Percentiles rank a stretch among this genome's conserved stretches.
phyloP scores from a whole-genome alignment of 73 alveolate species.

The Tetrahymena thermophila region DNA sequence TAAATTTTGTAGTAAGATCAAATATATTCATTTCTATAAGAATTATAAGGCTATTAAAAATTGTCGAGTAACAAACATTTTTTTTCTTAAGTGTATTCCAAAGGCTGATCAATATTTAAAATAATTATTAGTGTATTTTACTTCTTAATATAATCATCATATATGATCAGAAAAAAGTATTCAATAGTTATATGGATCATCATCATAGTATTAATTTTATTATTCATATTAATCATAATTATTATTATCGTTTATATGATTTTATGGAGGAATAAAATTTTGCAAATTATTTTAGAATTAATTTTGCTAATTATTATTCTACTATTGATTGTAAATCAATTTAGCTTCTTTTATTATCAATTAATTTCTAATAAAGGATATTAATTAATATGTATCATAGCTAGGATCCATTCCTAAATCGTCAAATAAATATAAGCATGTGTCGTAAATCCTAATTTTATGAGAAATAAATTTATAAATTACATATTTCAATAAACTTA shows the following conservation, averaged over 20 bases:
- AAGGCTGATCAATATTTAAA: not conserved
- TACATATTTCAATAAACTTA: not conserved
- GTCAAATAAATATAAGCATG: not conserved
- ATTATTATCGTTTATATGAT: not conserved
- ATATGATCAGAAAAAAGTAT: not conserved
- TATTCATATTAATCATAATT: not conserved
- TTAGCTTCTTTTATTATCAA: not conserved
- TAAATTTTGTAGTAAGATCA: not conserved
- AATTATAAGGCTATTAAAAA: no score
- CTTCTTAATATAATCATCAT: not conserved
- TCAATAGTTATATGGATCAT: not conserved
- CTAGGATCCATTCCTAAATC: not conserved
- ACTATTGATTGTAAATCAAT: not conserved
- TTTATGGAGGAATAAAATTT: not conserved
- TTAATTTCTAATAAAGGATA: not conserved
- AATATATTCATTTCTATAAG: not conserved
- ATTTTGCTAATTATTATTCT: not conserved
- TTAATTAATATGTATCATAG: not conserved
- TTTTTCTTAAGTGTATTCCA: not conserved
- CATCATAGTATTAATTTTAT: not conserved
- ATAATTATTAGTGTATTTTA: no score
- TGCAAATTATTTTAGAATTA: not conserved
- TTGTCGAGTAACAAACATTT: not conserved
- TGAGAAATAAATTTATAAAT: not conserved
- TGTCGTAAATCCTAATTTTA: not conserved